Evolutionary conservation across 1,284 basidiomycete genomes (phyloP).

Genomic region (Irpex sp.): DNA sequence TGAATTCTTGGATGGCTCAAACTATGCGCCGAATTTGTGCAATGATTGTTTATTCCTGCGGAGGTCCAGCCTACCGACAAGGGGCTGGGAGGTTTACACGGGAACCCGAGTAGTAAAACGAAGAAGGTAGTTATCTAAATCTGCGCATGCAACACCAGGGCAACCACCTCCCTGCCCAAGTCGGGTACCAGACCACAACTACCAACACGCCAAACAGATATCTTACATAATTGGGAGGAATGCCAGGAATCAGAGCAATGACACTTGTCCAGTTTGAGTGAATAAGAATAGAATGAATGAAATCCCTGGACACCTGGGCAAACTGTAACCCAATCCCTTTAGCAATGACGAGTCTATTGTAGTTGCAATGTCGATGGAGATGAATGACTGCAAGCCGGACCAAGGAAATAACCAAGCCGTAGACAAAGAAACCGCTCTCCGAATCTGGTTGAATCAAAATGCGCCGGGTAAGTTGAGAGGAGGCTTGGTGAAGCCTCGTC

Average conservation of each 20-base stretch:
- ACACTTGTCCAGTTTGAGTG: neutral
- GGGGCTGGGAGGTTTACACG: neutral
- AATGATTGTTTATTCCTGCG: neutral
- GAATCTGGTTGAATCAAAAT: conserved; percentile 26
- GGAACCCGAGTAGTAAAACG: neutral
- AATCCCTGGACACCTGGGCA: neutral
- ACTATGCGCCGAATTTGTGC: neutral
- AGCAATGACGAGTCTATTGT: neutral
- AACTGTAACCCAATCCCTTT: neutral
- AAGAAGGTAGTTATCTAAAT: neutral
- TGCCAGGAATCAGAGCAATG: conserved; percentile 1
- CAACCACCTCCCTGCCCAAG: conserved; percentile 2
- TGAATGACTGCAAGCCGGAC: neutral
- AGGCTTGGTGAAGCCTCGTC: conserved; percentile 33
- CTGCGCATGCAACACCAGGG: neutral
- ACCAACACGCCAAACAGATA: conserved; percentile 1
- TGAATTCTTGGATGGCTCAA: too few relatives aligned
- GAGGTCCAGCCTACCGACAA: conserved; percentile 2
- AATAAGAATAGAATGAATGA: neutral
- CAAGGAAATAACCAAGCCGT: neutral
- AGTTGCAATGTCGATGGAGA: neutral
- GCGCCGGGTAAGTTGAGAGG: conserved; percentile 35
- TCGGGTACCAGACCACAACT: conserved; percentile 3
- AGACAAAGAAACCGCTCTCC: neutral
- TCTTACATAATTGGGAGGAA: neutral